These are phyloP conservation scores for Suillus fuscotomentosus DNA, from an alignment of 768 basidiomycete genomes.

Conservation along the genomic window DNA sequence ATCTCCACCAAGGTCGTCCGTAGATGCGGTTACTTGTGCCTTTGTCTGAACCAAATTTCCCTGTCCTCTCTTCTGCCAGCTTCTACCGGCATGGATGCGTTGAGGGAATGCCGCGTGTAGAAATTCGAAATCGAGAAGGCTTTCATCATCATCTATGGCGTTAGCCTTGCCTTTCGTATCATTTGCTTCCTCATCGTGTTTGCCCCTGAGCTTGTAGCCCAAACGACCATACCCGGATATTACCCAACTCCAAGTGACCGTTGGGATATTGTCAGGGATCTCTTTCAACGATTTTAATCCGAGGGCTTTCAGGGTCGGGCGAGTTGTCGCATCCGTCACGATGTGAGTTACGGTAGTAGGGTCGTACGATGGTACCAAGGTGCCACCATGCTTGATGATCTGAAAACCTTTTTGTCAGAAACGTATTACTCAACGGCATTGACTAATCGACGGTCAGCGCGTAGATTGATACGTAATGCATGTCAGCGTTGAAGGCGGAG, in stretches of 20 bases:
- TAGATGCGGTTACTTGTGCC: background rate
- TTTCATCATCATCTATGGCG: conserved; percentile 7
- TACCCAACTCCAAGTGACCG: conserved; percentile 65
- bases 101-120: conserved; percentile 47
- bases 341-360: conserved; percentile 61
- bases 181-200: conserved; percentile 4
- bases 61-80: conserved; percentile 16
- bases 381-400: conserved; percentile 66
- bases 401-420: conserved; percentile 22
- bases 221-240: conserved; percentile 35
- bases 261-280: conserved; percentile 65
- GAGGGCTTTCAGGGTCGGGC: conserved; percentile 34
- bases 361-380: conserved; percentile 58
- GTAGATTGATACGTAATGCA: background rate
- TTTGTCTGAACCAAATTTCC: conserved; percentile 3
- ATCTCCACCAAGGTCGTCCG: conserved; percentile 26
- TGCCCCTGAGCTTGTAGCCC: conserved; percentile 14
- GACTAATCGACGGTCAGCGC: background rate
- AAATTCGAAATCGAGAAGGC: conserved; percentile 36
- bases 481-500: conserved; percentile 1
- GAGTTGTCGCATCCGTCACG: conserved; percentile 44
- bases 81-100: conserved; percentile 44
- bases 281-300: conserved; percentile 50
- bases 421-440: background rate
- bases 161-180: conserved; percentile 14